phyloP scores from a whole-genome alignment of 2,329 filamentous ascomycete species.

The Colletotrichum sp. region DNA sequence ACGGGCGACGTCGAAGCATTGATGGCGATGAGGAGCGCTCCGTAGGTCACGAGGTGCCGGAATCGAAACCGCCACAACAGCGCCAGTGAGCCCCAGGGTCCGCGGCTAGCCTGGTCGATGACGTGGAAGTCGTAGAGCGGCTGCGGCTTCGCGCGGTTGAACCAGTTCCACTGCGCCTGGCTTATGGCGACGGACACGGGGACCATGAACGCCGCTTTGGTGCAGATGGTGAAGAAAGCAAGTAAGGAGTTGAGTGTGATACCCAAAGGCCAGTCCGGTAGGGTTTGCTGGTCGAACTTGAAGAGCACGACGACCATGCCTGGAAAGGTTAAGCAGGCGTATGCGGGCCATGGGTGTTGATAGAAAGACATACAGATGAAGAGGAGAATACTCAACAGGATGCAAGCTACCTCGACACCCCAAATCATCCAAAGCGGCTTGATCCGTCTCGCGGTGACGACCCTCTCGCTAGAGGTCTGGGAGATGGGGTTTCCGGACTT shows the following conservation, averaged over 20 bases:
- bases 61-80: not conserved
- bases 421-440: not conserved
- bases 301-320: not conserved
- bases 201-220: constrained; percentile 15
- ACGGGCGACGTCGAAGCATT: constrained; percentile 3
- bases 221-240: constrained; percentile 13
- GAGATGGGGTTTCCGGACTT: too few relatives aligned
- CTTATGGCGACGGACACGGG: constrained; percentile 15
- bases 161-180: constrained; percentile 20
- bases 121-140: constrained; percentile 14
- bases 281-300: not conserved
- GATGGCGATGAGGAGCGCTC: not conserved
- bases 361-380: not conserved
- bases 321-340: not conserved
- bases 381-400: not conserved
- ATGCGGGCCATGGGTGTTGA: not conserved
- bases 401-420: not conserved
- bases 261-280: constrained; percentile 7
- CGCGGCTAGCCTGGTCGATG: constrained; percentile 18
- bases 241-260: constrained; percentile 22
- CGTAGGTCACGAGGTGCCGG: not conserved
- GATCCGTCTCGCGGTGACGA: too few relatives aligned
- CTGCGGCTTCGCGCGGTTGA: not conserved
- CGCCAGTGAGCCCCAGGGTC: constrained; percentile 7
- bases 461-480: too few relatives aligned